Base-by-base conservation (phyloP, 2,329 filamentous ascomycete species). In the Pseudopyricularia cyperi region DNA sequence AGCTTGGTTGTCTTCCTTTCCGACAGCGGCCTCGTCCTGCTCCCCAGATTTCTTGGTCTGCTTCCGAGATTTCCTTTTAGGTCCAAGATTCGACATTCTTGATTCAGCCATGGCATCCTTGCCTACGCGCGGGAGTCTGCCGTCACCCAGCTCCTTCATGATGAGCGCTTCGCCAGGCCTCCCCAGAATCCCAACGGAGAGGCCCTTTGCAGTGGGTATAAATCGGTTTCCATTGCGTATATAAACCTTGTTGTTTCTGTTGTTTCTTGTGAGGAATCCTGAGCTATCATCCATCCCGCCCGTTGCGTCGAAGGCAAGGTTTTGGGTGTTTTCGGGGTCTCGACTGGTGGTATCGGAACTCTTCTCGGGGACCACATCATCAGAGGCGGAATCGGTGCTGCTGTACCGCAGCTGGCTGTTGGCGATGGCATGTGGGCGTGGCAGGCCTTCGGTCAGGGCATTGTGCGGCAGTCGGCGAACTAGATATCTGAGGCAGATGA, bases 111-210 rank as follows among this genome's bases (percentile, higher is more conserved):
- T 9, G 7, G 4, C 3, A 44, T 44, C 39, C 19, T 15, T 44
- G 22, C 4, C 24, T 19, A 44, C 28, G 28, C 28, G 28, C 28
- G 28, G 19, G 14, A 11, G 39, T 5, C 14, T n/a, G 48, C 63
- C 28, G 17, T 56, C 55, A 4, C 62, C 62, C n/a, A 55, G 55
- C 35, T 71, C 66, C 52, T 59, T 67, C 63, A 79, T 64, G 34
- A 80, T 65, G 46, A 80, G 70, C 24, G 72, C 72, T 15, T 71
- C 65, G 12, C 70, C 69, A 2, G 65, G 64, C 54, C 64, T 62
- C 3, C 70, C 70, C 12, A 73, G 56, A 51, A 68, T 65, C 28
- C 60, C 56, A 14, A 64, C 53, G 4, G 55, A 57, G 7, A 72
- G 57, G 14, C 52, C 52, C 49, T 57, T 55, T 34, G 53, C 47